These are phyloP conservation scores for Ustilago trichophora DNA, from an alignment of 1,284 basidiomycete genomes.

Conservation along the genomic window DNA sequence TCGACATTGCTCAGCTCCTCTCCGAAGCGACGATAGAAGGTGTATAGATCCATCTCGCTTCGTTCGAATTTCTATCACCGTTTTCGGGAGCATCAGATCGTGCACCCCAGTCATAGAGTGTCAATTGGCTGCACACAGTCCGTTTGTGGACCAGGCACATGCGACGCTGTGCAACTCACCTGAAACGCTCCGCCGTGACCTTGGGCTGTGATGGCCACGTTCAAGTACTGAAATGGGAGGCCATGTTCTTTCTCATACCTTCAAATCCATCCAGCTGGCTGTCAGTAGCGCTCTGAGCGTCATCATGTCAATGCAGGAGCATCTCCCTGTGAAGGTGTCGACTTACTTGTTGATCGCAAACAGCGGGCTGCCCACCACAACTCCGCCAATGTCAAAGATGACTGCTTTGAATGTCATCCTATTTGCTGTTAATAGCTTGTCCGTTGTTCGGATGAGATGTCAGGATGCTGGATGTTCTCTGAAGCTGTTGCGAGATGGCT, in stretches of 20 bases:
- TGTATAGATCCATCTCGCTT: slow-evolving; percentile 59
- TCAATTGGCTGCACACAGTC: no score
- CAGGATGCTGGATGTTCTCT: neutral
- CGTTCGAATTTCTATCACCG: slow-evolving; percentile 63
- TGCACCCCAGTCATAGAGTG: no score
- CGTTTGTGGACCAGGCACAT: no score
- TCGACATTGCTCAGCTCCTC: slow-evolving; percentile 57
- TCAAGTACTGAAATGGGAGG: slow-evolving; percentile 66
- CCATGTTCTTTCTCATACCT: slow-evolving; percentile 54
- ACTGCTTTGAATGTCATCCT: slow-evolving; percentile 34
- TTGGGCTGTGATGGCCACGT: slow-evolving; percentile 64
- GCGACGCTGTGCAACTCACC: slow-evolving; percentile 23
- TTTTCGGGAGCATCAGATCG: no score
- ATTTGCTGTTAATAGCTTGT: no score
- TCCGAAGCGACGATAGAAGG: slow-evolving; percentile 65
- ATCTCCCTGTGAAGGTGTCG: neutral
- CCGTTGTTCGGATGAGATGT: no score
- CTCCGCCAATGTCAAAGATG: slow-evolving; percentile 67
- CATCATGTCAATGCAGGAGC: no score
- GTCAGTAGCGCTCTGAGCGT: no score
- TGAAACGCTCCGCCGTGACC: slow-evolving; percentile 66
- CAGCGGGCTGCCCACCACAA: slow-evolving; percentile 65
- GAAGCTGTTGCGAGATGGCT: neutral
- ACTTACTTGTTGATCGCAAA: slow-evolving; percentile 60
- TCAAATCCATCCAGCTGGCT: no score